Conservation (phyloP, 495 filamentous ascomycete genomes). For the Lasiosphaeria hispida region DNA sequence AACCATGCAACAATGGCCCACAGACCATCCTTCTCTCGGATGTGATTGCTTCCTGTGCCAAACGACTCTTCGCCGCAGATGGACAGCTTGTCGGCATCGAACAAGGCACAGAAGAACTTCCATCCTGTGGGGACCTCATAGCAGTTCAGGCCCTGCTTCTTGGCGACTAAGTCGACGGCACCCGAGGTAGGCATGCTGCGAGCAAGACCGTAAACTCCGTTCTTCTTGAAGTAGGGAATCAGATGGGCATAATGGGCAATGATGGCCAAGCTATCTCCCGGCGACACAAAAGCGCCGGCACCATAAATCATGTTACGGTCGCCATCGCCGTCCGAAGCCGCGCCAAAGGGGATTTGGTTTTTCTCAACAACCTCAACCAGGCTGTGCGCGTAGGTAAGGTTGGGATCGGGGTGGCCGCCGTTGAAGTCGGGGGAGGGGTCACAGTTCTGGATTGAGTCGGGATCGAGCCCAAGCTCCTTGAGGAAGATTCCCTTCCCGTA, state of each 20-base stretch:
- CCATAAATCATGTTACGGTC: conserved; percentile 99
- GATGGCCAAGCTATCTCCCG: conserved; percentile 94
- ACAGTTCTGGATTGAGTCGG: conserved; percentile 88
- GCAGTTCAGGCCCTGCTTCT: conserved; percentile 84
- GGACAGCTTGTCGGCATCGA: conserved; percentile 95
- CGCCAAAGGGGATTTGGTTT: conserved; percentile 89
- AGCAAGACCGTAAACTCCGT: conserved; percentile 91
- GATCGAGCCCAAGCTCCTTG: conserved; percentile 76
- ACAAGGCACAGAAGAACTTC: conserved; percentile 99
- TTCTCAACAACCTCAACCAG: conserved; percentile 92
- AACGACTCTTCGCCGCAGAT: conserved; percentile 99
- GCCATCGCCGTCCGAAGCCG: conserved; percentile 93
- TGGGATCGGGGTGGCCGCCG: conserved; percentile 95
- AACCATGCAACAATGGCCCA: conserved; percentile 98
- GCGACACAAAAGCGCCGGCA: conserved; percentile 92
- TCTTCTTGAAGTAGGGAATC: conserved; percentile 96
- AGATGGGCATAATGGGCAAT: conserved; percentile 93
- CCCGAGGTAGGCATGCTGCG: conserved; percentile 96
- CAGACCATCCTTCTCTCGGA: conserved; percentile 96
- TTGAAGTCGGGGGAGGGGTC: conserved; percentile 89
- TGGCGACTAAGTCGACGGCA: conserved; percentile 90
- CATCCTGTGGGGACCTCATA: conserved; percentile 98
- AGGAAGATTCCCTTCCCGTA: conserved; percentile 95
- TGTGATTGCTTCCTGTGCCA: conserved; percentile 98
- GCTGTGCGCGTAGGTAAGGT: conserved; percentile 96